Percentiles rank a stretch among this genome's conserved stretches.
Evolutionary conservation across 2,329 filamentous ascomycete genomes (phyloP).

Genomic region (Aspergillus pseudoterreus): DNA sequence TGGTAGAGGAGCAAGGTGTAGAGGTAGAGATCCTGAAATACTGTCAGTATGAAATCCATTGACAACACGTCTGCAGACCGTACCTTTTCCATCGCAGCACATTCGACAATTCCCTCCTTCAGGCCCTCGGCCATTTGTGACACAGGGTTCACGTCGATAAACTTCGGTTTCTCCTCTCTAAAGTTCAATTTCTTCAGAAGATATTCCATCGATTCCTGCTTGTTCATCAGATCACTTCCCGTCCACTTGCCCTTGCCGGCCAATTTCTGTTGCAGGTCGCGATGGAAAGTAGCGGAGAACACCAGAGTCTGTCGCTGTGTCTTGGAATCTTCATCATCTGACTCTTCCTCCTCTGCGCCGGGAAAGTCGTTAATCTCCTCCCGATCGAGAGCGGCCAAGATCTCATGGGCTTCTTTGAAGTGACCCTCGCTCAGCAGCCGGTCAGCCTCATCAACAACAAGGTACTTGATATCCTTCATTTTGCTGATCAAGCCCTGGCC

Average conservation of each 20-base stretch:
- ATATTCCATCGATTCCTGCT: constrained; percentile 86
- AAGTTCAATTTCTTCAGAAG: constrained; percentile 88
- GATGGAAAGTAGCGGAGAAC: constrained; percentile 95
- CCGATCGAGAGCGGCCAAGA: constrained; percentile 74
- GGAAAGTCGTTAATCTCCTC: constrained; percentile 42
- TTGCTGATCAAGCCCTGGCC: constrained; percentile 65
- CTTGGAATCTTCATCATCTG: constrained; percentile 40
- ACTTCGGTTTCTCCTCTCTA: constrained; percentile 75
- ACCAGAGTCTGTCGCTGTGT: constrained; percentile 75
- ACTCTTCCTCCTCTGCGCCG: constrained; percentile 22
- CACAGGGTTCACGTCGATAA: constrained; percentile 85
- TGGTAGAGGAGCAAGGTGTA: constrained; percentile 84
- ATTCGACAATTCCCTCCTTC: constrained; percentile 88
- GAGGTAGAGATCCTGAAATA: constrained; percentile 73
- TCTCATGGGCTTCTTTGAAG: constrained; percentile 90
- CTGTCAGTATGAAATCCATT: not conserved
- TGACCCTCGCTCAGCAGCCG: constrained; percentile 86
- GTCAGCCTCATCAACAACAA: constrained; percentile 94
- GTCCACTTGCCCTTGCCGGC: constrained; percentile 66
- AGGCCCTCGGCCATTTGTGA: constrained; percentile 83
- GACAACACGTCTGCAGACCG: constrained; percentile 10
- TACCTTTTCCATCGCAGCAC: constrained; percentile 87
- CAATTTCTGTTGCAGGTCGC: constrained; percentile 84
- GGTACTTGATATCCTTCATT: constrained; percentile 71
- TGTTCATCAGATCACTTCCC: constrained; percentile 60